These are phyloP conservation scores for Buxus sempervirens DNA, from an alignment of 164 flowering plant species.

Conservation along the genomic window DNA sequence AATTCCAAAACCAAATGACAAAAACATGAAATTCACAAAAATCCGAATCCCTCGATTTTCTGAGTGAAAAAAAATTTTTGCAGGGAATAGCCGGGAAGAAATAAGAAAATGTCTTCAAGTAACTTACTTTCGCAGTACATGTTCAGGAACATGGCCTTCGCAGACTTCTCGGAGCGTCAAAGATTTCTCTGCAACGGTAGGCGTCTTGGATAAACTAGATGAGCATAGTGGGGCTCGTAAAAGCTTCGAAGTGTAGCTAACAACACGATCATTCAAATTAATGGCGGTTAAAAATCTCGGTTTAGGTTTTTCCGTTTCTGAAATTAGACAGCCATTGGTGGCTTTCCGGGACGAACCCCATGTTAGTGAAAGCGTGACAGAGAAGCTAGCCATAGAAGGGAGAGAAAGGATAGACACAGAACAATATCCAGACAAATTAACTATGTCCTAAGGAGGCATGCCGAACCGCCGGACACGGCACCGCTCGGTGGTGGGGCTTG, in stretches of 20 bases:
- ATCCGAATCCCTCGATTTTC: not conserved
- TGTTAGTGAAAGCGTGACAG: not conserved
- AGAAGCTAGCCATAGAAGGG: not conserved
- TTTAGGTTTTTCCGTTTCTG: slow-evolving; percentile 12
- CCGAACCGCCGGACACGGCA: too few relatives aligned
- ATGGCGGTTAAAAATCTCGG: slow-evolving; percentile 4
- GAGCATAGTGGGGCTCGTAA: slow-evolving; percentile 13
- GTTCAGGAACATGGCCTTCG: slow-evolving; percentile 66
- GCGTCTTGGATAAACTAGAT: slow-evolving; percentile 11
- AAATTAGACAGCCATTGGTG: not conserved
- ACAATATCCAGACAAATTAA: too few relatives aligned
- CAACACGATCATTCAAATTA: slow-evolving; percentile 8
- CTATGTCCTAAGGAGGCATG: too few relatives aligned
- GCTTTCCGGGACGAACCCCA: slow-evolving; percentile 2
- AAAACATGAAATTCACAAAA: not conserved
- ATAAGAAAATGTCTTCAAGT: not conserved
- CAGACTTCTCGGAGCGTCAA: slow-evolving; percentile 59
- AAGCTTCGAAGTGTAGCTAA: slow-evolving; percentile 4
- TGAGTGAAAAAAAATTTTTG: not conserved
- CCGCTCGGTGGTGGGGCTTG: too few relatives aligned
- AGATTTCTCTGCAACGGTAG: slow-evolving; percentile 5
- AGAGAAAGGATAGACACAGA: too few relatives aligned
- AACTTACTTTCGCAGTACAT: slow-evolving; percentile 51
- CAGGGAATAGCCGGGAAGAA: not conserved
- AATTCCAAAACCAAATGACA: not conserved